Conservation (phyloP, 805 yeast species). For the Wilhelminamyces savonicus region DNA sequence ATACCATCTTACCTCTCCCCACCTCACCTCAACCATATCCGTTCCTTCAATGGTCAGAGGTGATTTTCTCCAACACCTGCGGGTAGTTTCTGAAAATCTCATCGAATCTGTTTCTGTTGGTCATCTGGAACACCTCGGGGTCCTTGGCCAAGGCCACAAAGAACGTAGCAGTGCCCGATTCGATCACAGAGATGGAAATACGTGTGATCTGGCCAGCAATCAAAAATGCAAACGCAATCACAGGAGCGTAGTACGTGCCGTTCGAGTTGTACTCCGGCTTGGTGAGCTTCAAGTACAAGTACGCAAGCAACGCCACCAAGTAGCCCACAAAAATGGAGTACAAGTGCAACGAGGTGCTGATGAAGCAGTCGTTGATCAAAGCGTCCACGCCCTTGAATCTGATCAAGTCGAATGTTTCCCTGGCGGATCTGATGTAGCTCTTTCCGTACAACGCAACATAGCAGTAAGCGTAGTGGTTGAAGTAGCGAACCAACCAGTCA, state of each 20-base stretch:
- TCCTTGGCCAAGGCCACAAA: conserved; percentile 79
- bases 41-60: conserved; percentile 29
- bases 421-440: conserved; percentile 67
- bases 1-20: too few species aligned
- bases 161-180: conserved; percentile 78
- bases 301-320: conserved; percentile 52
- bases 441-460: conserved; percentile 85
- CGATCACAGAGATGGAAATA: conserved; percentile 66
- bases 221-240: conserved; percentile 67
- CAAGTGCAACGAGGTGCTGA: conserved; percentile 72
- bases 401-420: conserved; percentile 74
- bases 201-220: conserved; percentile 73
- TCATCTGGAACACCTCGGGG: conserved; percentile 73
- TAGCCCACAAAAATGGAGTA: conserved; percentile 70
- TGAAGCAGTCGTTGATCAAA: conserved; percentile 74
- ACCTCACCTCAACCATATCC: too few species aligned
- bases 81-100: conserved; percentile 63
- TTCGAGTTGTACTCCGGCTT: conserved; percentile 55
- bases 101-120: conserved; percentile 63
- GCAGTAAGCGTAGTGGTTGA: conserved; percentile 86
- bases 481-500: conserved; percentile 78
- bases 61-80: conserved; percentile 52
- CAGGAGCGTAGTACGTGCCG: conserved; percentile 63
- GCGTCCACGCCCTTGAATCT: conserved; percentile 80
- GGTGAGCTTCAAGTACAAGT: conserved; percentile 61